Evolutionary conservation across 2,329 filamentous ascomycete genomes (phyloP), one percentile per base, ranked within the genome.

Genomic region (Colletotrichum euphorbiae): DNA sequence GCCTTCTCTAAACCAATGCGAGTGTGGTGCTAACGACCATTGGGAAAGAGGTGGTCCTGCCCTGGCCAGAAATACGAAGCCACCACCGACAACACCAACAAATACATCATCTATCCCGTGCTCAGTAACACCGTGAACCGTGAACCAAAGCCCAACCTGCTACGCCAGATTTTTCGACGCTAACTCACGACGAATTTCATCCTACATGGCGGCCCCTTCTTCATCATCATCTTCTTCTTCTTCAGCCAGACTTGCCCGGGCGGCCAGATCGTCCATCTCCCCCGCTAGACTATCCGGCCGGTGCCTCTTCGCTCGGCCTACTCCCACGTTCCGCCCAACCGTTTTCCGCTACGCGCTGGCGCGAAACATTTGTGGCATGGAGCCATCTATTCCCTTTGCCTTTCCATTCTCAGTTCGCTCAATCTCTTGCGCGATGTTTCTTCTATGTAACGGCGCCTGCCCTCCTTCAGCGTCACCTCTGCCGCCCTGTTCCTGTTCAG

Each of bases 11-110:
- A 31, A 60, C 55, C 62, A 68, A 66, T 66, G 62, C 28, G 17
- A 55, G 6, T 4, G 5, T 4, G 6, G 6, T 42, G 36, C 66
- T 60, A 60, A 55, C 15, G 33, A 48, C 4, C 11, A 59, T 48
- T 9, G 17, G 55, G 62, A 55, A 59, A 43, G 54, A 66, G n/a
- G 36, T 24, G 48, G 48, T 24, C 19, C 6, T 24, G 28, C 19
- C 48, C 43, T 12, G 12, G 40, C 65, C 48, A 60, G 60, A 68
- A 66, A 69, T 66, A 69, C 66, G 66, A 55, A 66, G 45, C 46
- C 17, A 57, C 55, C 51, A 59, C 38, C 21, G 36, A 24, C 19
- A 28, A 28, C 28, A 28, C 28, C 28, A 28, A 28, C 28, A 28
- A 28, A 28, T 28, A 31, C 13, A 50, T 33, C 24, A 17, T 17